These are phyloP conservation scores for Tetrahymena thermophila DNA, from an alignment of 73 alveolate species.

Conservation along the genomic window DNA sequence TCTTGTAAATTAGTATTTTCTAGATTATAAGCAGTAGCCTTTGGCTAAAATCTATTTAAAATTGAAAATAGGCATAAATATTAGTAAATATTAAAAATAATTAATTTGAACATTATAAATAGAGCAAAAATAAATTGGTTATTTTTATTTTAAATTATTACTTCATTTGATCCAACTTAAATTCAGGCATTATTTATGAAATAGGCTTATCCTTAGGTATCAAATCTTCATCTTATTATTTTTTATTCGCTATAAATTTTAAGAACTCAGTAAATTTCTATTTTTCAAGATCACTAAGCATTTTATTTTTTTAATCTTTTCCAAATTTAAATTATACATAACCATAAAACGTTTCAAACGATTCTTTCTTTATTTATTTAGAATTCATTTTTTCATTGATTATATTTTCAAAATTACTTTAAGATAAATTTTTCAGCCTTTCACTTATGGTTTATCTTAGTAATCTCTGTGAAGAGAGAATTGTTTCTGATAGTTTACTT, in stretches of 20 bases:
- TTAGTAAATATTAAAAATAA: too few species aligned
- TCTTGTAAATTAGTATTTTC: neutral
- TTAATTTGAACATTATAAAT: too few species aligned
- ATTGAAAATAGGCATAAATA: neutral
- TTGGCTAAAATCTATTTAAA: neutral
- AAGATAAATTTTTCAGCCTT: neutral
- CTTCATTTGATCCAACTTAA: neutral
- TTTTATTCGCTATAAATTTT: neutral
- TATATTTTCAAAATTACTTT: neutral
- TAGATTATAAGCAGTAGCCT: neutral
- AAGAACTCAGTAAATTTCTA: neutral
- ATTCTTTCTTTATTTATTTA: neutral
- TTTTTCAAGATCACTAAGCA: neutral
- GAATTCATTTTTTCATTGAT: neutral
- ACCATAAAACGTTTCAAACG: neutral
- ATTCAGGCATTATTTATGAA: neutral
- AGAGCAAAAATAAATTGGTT: too few species aligned
- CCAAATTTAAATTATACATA: neutral
- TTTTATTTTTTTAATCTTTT: neutral
- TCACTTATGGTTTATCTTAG: neutral
- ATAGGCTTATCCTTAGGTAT: neutral
- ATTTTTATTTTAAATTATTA: neutral
- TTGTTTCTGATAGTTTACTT: neutral
- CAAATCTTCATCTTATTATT: neutral
- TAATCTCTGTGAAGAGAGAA: neutral